Conservation (phyloP, 1,284 basidiomycete genomes). For the Microbotryomycetes sp. region DNA sequence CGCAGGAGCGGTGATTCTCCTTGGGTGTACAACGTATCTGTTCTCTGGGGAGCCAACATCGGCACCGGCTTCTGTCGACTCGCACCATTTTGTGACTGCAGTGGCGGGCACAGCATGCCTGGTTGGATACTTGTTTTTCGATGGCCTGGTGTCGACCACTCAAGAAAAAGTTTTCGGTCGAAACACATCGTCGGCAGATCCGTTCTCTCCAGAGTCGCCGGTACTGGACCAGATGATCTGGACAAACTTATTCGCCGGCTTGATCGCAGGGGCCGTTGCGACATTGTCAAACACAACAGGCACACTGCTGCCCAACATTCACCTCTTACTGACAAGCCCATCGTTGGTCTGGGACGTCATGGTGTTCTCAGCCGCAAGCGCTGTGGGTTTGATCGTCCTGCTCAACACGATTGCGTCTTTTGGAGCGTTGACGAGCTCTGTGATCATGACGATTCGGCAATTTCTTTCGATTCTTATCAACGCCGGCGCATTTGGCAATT, state of each 20-base stretch:
- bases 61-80: neutral
- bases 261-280: conserved; percentile 23
- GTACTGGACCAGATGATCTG: conserved; percentile 36
- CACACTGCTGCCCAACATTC: conserved; percentile 18
- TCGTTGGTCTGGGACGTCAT: conserved; percentile 26
- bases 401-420: conserved; percentile 35
- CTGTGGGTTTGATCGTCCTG: conserved; percentile 34
- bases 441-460: conserved; percentile 35
- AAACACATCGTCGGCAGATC: conserved; percentile 25
- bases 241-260: conserved; percentile 31
- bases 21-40: conserved; percentile 35
- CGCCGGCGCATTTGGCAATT: conserved; percentile 35
- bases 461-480: conserved; percentile 38
- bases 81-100: neutral
- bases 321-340: conserved; percentile 13
- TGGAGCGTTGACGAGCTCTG: conserved; percentile 20
- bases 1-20: conserved; percentile 31
- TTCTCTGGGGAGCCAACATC: conserved; percentile 17
- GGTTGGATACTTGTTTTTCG: conserved; percentile 35
- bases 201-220: conserved; percentile 33
- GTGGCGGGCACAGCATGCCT: conserved; percentile 18
- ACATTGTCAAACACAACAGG: conserved; percentile 23
- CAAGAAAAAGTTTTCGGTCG: conserved; percentile 36
- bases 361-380: conserved; percentile 31
- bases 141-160: conserved; percentile 36